phyloP scores from a whole-genome alignment of 371 early-diverging fungal genomes.

The Syncephalastrum racemosum region DNA sequence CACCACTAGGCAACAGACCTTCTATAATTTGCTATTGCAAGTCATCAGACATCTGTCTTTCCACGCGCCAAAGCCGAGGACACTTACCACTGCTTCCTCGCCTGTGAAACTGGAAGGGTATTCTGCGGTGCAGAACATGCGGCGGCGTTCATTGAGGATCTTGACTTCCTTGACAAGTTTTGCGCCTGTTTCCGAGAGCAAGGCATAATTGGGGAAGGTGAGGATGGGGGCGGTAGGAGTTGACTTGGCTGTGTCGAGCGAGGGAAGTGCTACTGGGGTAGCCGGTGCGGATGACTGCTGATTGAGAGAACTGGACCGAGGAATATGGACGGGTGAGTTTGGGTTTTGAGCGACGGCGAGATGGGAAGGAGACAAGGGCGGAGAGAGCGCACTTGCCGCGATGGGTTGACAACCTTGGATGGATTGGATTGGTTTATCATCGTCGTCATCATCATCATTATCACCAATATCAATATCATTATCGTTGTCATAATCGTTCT shows the following conservation, averaged over 20 bases:
- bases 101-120: conserved; percentile 33
- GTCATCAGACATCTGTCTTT: not conserved
- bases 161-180: conserved; percentile 17
- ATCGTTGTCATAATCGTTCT: too few species aligned
- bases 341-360: conserved; percentile 11
- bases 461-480: too few species aligned
- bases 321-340: conserved; percentile 8
- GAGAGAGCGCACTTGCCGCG: conserved; percentile 7
- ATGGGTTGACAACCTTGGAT: not conserved
- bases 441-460: too few species aligned
- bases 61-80: not conserved
- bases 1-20: conserved; percentile 11
- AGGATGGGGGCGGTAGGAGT: conserved; percentile 1
- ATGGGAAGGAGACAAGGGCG: conserved; percentile 15
- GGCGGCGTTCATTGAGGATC: conserved; percentile 14
- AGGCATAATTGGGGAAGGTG: conserved; percentile 14
- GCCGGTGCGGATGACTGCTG: conserved; percentile 12
- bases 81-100: conserved; percentile 33
- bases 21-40: conserved; percentile 14
- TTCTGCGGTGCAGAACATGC: conserved; percentile 27
- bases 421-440: too few species aligned
- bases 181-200: conserved; percentile 17
- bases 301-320: conserved; percentile 15
- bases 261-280: conserved; percentile 1
- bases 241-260: not conserved